These are phyloP conservation scores for Rhizopogon rudus DNA, from an alignment of 768 basidiomycete species.

Conservation along the genomic window DNA sequence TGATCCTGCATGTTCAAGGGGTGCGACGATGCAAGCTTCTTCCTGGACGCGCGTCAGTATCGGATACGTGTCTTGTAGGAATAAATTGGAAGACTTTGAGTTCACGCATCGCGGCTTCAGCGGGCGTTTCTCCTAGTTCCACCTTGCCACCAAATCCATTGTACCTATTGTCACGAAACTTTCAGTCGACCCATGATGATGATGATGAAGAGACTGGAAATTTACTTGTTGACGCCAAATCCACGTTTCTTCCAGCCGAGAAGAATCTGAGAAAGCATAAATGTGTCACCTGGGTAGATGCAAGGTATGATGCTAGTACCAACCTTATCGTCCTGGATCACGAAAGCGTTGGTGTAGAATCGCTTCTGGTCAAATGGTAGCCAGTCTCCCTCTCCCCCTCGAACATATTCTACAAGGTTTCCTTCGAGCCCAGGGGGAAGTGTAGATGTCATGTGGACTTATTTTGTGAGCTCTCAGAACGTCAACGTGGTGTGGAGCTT, in stretches of 20 bases:
- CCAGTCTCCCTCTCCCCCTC: conserved; percentile 48
- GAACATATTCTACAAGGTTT: conserved; percentile 25
- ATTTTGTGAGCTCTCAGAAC: not conserved
- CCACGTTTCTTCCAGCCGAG: conserved; percentile 80
- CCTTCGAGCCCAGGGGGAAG: conserved; percentile 43
- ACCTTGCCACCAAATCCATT: conserved; percentile 92
- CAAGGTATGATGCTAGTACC: not conserved
- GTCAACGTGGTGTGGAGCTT: too few species aligned
- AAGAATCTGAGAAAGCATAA: conserved; percentile 62
- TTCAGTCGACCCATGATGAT: not conserved
- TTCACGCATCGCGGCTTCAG: conserved; percentile 74
- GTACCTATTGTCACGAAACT: conserved; percentile 42
- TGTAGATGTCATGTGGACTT: not conserved
- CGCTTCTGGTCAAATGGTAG: conserved; percentile 33
- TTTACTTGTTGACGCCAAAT: conserved; percentile 58
- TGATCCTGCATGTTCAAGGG: conserved; percentile 57
- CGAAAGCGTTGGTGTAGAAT: conserved; percentile 69
- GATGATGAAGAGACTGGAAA: not conserved
- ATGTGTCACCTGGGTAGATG: not conserved
- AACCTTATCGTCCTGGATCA: conserved; percentile 50
- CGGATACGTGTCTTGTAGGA: not conserved
- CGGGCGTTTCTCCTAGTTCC: conserved; percentile 63
- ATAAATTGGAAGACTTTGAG: conserved; percentile 40
- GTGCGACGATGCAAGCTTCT: conserved; percentile 72
- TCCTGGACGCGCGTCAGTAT: conserved; percentile 44